Percentiles rank a stretch among this genome's conserved stretches.
Conservation (phyloP, 2,329 filamentous ascomycete species). For the Tolypocladium endophyticum region DNA sequence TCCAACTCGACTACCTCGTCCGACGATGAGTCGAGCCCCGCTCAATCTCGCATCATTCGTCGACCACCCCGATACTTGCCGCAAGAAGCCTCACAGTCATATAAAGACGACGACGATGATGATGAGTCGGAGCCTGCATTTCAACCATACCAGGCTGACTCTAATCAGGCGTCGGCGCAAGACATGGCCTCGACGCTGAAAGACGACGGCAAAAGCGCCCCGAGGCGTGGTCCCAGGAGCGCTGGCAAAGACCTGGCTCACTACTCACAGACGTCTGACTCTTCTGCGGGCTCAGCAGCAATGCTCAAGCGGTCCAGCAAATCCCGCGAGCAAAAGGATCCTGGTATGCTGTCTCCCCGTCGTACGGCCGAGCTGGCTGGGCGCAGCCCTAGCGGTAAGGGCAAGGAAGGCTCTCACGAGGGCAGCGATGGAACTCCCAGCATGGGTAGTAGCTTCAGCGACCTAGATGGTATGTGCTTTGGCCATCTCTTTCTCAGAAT, state of each 20-base stretch:
- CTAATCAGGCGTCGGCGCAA: conserved; percentile 23
- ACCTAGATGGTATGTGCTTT: conserved; percentile 58
- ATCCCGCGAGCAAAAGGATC: conserved; percentile 21
- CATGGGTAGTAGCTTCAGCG: conserved; percentile 80
- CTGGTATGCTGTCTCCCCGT: conserved; percentile 45
- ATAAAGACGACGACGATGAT: conserved; percentile 40
- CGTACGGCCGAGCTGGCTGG: conserved; percentile 48
- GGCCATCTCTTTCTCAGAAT: neutral
- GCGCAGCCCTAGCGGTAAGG: conserved; percentile 40
- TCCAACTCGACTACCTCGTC: conserved; percentile 30
- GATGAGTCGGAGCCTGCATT: conserved; percentile 48
- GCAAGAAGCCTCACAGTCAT: conserved; percentile 23
- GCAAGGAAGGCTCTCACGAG: conserved; percentile 42
- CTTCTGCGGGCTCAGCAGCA: conserved; percentile 45
- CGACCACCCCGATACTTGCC: conserved; percentile 43
- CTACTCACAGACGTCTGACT: conserved; percentile 50
- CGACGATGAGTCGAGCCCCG: conserved; percentile 39
- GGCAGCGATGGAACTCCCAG: conserved; percentile 66
- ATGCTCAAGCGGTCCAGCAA: conserved; percentile 20
- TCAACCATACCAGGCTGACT: conserved; percentile 31
- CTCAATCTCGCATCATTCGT: conserved; percentile 49
- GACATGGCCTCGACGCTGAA: conserved; percentile 44
- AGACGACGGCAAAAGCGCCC: conserved; percentile 27
- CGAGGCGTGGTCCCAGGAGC: conserved; percentile 16
- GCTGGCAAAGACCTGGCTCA: conserved; percentile 25